phyloP scores from a whole-genome alignment of 257 asterid species.

The Misopates orontium region DNA sequence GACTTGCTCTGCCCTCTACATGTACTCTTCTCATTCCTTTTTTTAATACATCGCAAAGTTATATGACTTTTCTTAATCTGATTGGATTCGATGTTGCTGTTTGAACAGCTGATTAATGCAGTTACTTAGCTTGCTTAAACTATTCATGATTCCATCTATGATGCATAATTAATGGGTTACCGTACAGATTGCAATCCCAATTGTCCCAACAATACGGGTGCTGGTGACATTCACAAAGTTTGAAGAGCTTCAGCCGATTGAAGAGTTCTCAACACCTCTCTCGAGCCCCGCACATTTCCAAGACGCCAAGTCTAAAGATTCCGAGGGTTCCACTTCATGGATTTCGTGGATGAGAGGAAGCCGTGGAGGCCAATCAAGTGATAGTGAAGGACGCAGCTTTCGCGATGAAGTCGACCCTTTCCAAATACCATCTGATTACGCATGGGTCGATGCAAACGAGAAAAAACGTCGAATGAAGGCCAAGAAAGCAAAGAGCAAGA shows the following conservation, averaged over 20 bases:
- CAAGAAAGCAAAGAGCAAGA: conserved; percentile 85
- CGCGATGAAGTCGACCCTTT: conserved; percentile 88
- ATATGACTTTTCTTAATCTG: too few relatives aligned
- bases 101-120: too few relatives aligned
- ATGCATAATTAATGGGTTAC: conserved; percentile 25
- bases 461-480: conserved; percentile 90
- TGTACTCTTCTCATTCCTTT: too few relatives aligned
- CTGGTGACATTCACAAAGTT: conserved; percentile 92
- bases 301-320: conserved; percentile 70
- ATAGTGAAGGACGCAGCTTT: conserved; percentile 75
- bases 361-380: conserved; percentile 77
- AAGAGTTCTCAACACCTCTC: conserved; percentile 91
- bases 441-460: conserved; percentile 96
- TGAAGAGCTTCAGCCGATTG: conserved; percentile 90
- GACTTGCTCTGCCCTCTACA: too few relatives aligned
- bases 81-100: too few relatives aligned
- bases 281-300: conserved; percentile 88
- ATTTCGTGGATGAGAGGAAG: conserved; percentile 96
- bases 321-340: conserved; percentile 77
- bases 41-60: too few relatives aligned
- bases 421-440: conserved; percentile 80
- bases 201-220: conserved; percentile 94
- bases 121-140: too few relatives aligned
- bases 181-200: conserved; percentile 88
- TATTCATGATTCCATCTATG: neutral